These are phyloP conservation scores for Dysphania ambrosioides DNA, from an alignment of 148 eudicot species.

Conservation along the genomic window DNA sequence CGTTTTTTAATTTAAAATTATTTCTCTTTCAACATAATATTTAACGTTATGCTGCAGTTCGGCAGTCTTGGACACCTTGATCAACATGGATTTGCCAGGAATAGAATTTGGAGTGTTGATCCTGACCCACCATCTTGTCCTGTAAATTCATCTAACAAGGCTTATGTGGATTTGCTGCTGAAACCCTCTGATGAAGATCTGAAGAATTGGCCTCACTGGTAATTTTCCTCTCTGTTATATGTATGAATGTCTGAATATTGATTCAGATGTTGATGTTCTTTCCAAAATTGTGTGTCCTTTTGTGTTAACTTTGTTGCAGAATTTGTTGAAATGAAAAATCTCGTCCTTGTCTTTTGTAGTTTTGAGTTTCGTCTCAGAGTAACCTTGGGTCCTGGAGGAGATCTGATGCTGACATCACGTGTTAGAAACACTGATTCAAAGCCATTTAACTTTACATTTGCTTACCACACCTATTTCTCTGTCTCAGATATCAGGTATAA, in stretches of 20 bases:
- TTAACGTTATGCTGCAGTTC: conserved; percentile 49
- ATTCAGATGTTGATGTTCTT: neutral
- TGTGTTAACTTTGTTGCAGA: neutral
- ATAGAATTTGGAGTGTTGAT: conserved; percentile 75
- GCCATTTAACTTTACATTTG: conserved; percentile 84
- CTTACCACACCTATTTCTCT: conserved; percentile 86
- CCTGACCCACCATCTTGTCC: conserved; percentile 58
- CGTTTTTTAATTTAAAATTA: neutral
- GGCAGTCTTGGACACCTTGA: conserved; percentile 66
- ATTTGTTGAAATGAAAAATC: conserved; percentile 1
- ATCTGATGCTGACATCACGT: conserved; percentile 86
- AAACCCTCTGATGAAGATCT: conserved; percentile 77
- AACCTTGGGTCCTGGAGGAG: conserved; percentile 84
- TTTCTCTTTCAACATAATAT: conserved; percentile 2
- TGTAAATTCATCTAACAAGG: conserved; percentile 41
- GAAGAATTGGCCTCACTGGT: conserved; percentile 91
- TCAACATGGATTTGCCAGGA: conserved; percentile 91
- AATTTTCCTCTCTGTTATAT: conserved; percentile 1
- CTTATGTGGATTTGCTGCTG: conserved; percentile 72
- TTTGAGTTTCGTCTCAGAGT: conserved; percentile 90
- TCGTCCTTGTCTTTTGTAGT: conserved; percentile 37
- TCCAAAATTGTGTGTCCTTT: neutral
- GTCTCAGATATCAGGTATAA: conserved; percentile 89
- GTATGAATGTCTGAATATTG: neutral
- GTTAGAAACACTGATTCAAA: conserved; percentile 83